phyloP scores from a whole-genome alignment of 805 yeast genomes.

The Komagataella populi region DNA sequence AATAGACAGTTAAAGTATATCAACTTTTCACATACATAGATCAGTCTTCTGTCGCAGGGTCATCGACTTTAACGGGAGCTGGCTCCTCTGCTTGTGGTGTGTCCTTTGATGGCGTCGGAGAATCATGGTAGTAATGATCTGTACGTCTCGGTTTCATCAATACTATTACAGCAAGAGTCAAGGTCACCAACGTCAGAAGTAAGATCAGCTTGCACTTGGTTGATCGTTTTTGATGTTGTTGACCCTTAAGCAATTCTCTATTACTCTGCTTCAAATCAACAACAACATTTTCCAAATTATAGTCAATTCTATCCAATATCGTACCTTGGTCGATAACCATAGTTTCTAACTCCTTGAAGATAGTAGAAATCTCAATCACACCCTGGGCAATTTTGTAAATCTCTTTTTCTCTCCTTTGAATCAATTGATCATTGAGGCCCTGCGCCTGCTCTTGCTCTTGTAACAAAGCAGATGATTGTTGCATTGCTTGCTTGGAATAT shows the following conservation, averaged over 20 bases:
- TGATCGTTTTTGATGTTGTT: slow-evolving; percentile 72
- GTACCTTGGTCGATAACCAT: slow-evolving; percentile 95
- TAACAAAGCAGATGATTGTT: slow-evolving; percentile 24
- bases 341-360: slow-evolving; percentile 85
- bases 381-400: slow-evolving; percentile 88
- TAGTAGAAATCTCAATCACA: slow-evolving; percentile 83
- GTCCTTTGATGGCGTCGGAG: neutral
- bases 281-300: slow-evolving; percentile 73
- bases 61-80: neutral
- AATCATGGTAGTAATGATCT: slow-evolving; percentile 15
- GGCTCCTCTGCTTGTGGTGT: neutral
- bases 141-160: slow-evolving; percentile 44
- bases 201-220: slow-evolving; percentile 84
- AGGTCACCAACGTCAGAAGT: slow-evolving; percentile 54
- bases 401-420: slow-evolving; percentile 76
- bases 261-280: slow-evolving; percentile 67
- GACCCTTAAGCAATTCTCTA: slow-evolving; percentile 64
- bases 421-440: slow-evolving; percentile 21
- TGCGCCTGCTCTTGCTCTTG: slow-evolving; percentile 17
- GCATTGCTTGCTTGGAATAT: slow-evolving; percentile 38
- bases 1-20: neutral
- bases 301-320: slow-evolving; percentile 84
- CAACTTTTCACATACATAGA: slow-evolving; percentile 1
- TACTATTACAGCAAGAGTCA: slow-evolving; percentile 57
- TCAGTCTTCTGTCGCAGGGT: neutral